Conservation (phyloP, 495 filamentous ascomycete genomes). For the Podospora sp. region DNA sequence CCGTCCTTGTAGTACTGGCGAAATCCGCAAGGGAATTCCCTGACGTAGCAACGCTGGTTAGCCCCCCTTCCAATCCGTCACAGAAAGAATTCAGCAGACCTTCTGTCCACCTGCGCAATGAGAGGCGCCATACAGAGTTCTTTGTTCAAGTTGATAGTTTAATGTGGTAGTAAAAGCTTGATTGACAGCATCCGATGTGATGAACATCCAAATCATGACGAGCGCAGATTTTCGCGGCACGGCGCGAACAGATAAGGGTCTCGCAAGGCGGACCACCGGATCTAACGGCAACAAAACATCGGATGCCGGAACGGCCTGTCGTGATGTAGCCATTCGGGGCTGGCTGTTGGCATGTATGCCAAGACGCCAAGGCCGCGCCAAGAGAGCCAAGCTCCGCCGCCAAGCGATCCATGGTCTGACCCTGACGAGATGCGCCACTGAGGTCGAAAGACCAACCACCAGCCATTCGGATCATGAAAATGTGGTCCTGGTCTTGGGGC, state of each 20-base stretch:
- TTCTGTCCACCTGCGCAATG: background rate
- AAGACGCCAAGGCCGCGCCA: background rate
- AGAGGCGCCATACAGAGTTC: background rate
- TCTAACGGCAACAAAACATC: constrained; percentile 2
- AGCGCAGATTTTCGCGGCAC: background rate
- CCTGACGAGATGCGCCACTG: background rate
- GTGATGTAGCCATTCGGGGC: background rate
- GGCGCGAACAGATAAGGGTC: background rate
- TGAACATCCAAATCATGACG: too few relatives aligned
- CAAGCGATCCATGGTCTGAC: background rate
- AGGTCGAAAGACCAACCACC: background rate
- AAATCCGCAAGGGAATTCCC: background rate
- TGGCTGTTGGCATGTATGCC: background rate
- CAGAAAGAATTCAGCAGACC: background rate
- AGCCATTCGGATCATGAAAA: too few relatives aligned
- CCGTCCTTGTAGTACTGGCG: background rate
- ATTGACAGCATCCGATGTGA: too few relatives aligned
- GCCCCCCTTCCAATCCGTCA: background rate
- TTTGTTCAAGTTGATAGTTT: too few relatives aligned
- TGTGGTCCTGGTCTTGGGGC: too few relatives aligned
- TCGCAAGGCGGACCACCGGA: background rate
- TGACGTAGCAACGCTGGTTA: background rate
- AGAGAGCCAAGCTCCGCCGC: background rate
- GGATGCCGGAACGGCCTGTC: background rate
- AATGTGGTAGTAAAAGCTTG: too few relatives aligned